These are phyloP conservation scores for Alternaria brassicae DNA, from an alignment of 2,329 filamentous ascomycete species.

Conservation along the genomic window DNA sequence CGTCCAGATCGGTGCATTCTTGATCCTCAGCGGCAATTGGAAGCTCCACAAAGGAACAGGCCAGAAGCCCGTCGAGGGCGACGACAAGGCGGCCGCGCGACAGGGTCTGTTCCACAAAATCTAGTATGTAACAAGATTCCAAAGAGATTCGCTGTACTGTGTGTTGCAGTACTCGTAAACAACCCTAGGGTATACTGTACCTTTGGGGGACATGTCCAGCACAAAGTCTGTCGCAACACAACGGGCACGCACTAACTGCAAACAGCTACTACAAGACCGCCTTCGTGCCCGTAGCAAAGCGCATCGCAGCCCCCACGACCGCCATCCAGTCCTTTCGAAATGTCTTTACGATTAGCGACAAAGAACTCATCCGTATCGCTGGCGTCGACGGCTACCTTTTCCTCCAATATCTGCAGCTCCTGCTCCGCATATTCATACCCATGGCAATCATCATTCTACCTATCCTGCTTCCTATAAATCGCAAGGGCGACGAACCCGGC, in stretches of 20 bases:
- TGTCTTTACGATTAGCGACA: conserved; percentile 72
- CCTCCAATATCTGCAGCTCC: conserved; percentile 82
- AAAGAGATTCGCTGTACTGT: too few species aligned
- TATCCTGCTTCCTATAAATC: conserved; percentile 85
- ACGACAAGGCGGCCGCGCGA: conserved; percentile 32
- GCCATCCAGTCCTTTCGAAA: conserved; percentile 49
- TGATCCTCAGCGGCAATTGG: conserved; percentile 50
- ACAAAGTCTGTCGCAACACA: background rate
- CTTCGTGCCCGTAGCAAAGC: conserved; percentile 47
- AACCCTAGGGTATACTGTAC: too few species aligned
- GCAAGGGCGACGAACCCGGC: conserved; percentile 68
- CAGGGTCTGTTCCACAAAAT: conserved; percentile 50
- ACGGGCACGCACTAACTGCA: conserved; percentile 22
- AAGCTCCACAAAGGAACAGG: conserved; percentile 34
- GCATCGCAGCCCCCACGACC: conserved; percentile 44
- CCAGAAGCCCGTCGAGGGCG: conserved; percentile 18
- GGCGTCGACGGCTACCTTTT: conserved; percentile 98
- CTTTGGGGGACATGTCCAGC: too few species aligned
- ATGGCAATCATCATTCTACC: conserved; percentile 80
- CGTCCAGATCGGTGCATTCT: conserved; percentile 42
- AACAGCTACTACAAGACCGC: conserved; percentile 49
- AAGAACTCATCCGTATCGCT: conserved; percentile 92
- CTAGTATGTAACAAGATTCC: conserved; percentile 34
- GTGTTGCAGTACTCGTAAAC: too few species aligned
- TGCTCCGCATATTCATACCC: conserved; percentile 91